Base-by-base conservation (phyloP, 768 basidiomycete genomes). In the Phallus indusiatus region DNA sequence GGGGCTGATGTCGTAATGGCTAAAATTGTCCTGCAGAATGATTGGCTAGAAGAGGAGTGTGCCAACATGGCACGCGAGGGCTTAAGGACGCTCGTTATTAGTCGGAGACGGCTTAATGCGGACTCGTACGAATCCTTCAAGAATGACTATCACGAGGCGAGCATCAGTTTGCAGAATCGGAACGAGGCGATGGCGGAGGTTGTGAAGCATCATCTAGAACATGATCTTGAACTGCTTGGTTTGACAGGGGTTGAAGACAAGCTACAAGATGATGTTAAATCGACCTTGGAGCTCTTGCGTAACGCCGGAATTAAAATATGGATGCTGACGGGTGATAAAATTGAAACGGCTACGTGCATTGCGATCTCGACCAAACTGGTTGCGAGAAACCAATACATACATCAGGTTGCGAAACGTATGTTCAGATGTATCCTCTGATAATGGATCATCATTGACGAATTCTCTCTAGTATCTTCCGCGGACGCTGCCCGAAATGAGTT, bases 281-380 rank as follows among this genome's bases (percentile, higher is more conserved):
- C 86, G 49, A 96, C 96, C 1, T 73, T 99, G 60, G 96, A 98
- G 72, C 68, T 98, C 55, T 71, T 99, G 63, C 76, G 94, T 64
- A 98, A 98, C 69, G 96, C 95, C 0, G 95, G 95, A 4, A 85
- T 99, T 72, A 96, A 90, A 79, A 98, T 99, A 60, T 99, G 96
- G 96, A 98, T 98, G 96, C 77, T 98, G 66, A 99, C 96, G 0
- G 95, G 96, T 1, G 96, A 99, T 72, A 99, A 98, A 76, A 92
- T 98, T 53, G 96, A 99, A 76, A 99, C 96, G 2, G 96, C 96
- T 5, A 86, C 94, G 37, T 95, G 94, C 71, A 99, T 99, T 67
- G 94, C 95, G 5, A 93, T 98, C 63, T 96, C 94, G 37, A 96
- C 91, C 7, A 98, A 98, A 69, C 75, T 98, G 54, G 96, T 98